Conservation (phyloP, 306 rosid species). For the Malus orientalis region DNA sequence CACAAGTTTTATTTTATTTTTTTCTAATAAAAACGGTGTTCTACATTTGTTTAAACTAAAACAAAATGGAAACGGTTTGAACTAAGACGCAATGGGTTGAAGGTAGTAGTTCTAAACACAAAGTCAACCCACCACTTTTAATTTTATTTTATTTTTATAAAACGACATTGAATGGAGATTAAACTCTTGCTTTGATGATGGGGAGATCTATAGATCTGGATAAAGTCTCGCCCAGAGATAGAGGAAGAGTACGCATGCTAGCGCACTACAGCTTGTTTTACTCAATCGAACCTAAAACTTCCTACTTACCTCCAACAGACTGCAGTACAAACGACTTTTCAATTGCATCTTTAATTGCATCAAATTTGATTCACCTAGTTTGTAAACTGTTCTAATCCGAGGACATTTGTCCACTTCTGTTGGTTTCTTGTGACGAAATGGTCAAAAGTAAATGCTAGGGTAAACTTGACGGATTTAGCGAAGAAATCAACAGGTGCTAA, state of each 20-base stretch:
- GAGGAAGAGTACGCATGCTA: no score
- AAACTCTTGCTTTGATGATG: not conserved
- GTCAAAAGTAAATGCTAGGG: not conserved
- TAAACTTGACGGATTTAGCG: not conserved
- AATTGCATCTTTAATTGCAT: not conserved
- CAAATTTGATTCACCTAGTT: not conserved
- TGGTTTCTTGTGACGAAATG: not conserved
- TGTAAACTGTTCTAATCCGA: no score
- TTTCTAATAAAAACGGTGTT: no score
- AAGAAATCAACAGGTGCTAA: not conserved
- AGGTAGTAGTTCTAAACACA: not conserved
- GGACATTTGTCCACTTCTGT: not conserved
- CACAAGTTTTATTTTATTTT: no score
- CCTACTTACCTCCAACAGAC: no score
- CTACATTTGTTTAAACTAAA: no score
- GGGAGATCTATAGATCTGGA: no score
- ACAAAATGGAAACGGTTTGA: no score
- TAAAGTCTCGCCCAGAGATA: no score
- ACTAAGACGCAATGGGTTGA: no score
- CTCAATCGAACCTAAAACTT: not conserved
- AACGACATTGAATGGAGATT: not conserved
- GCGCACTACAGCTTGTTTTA: no score
- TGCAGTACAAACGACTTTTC: not conserved
- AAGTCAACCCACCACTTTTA: not conserved
- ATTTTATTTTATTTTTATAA: no score